phyloP scores from a whole-genome alignment of 495 filamentous ascomycete genomes.

The Lepidopterella palustris region DNA sequence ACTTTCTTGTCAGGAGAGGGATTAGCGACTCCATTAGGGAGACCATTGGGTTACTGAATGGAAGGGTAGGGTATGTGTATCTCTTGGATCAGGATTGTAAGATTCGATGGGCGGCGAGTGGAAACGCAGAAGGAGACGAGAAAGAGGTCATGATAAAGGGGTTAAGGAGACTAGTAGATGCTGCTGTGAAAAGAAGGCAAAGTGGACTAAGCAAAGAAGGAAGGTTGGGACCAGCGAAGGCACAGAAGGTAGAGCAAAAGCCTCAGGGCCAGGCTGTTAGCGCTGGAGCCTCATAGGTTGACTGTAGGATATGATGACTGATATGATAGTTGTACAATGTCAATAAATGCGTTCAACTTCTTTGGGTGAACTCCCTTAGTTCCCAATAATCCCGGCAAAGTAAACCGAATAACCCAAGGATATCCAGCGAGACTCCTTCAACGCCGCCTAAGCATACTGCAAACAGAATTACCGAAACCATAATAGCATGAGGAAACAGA shows the following conservation, averaged over 20 bases:
- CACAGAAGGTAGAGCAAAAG: slow-evolving; percentile 11
- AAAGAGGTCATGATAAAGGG: slow-evolving; percentile 63
- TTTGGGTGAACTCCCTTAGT: background rate
- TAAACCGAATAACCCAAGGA: background rate
- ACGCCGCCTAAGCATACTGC: slow-evolving; percentile 9
- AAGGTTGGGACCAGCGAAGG: slow-evolving; percentile 1
- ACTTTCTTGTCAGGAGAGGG: slow-evolving; percentile 78
- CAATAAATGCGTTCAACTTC: background rate
- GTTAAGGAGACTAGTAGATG: slow-evolving; percentile 59
- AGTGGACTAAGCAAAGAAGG: slow-evolving; percentile 1
- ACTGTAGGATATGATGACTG: background rate
- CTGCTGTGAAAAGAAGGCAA: slow-evolving; percentile 37
- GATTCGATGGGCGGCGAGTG: slow-evolving; percentile 94
- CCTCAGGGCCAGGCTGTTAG: slow-evolving; percentile 14
- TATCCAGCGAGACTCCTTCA: slow-evolving; percentile 14
- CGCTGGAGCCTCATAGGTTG: slow-evolving; percentile 13
- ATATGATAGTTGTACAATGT: slow-evolving; percentile 9
- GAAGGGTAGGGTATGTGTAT: slow-evolving; percentile 90
- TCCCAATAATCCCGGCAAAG: background rate
- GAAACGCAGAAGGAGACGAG: slow-evolving; percentile 63
- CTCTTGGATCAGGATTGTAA: slow-evolving; percentile 78
- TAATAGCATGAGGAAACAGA: slow-evolving; percentile 83
- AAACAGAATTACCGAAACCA: slow-evolving; percentile 56
- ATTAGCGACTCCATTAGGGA: slow-evolving; percentile 67
- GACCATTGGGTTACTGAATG: slow-evolving; percentile 74